These are phyloP conservation scores for Byssothecium circinans DNA, from an alignment of 2,329 filamentous ascomycete genomes.

Conservation along the genomic window DNA sequence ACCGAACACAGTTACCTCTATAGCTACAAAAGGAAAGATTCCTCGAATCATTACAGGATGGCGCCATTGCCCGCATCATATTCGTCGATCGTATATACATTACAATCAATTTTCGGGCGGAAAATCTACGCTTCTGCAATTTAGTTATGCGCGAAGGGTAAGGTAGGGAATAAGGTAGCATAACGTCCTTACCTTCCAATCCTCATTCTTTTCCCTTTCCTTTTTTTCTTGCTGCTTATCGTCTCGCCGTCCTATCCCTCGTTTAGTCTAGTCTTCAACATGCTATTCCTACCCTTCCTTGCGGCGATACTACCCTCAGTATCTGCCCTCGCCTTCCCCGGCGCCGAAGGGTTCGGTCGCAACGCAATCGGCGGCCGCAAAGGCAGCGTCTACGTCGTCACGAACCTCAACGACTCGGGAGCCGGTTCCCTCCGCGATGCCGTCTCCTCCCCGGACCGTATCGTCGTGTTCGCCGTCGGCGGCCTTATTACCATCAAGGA, in stretches of 20 bases:
- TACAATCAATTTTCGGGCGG: neutral
- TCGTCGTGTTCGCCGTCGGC: constrained; percentile 54
- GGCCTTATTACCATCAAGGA: constrained; percentile 54
- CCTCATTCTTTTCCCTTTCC: neutral
- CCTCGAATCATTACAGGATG: neutral
- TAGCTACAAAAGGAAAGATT: neutral
- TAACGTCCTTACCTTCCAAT: neutral
- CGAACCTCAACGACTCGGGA: constrained; percentile 53
- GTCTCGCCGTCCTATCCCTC: neutral
- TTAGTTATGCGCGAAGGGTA: neutral
- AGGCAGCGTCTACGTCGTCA: constrained; percentile 53
- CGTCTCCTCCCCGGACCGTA: constrained; percentile 52
- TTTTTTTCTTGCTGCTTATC: neutral
- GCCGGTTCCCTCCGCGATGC: constrained; percentile 55
- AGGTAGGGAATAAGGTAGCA: neutral
- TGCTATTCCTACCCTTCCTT: constrained; percentile 6
- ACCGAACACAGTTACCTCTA: neutral
- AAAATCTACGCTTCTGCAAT: neutral
- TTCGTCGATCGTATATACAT: neutral
- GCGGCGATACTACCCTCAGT: constrained; percentile 2
- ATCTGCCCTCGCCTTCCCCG: constrained; percentile 49
- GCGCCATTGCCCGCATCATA: neutral
- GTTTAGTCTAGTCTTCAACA: constrained; percentile 1
- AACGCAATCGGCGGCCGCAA: constrained; percentile 51
- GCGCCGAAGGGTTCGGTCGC: constrained; percentile 55